Evolutionary conservation across 2,329 filamentous ascomycete genomes (phyloP).

Genomic region (Teratosphaeria viscida): DNA sequence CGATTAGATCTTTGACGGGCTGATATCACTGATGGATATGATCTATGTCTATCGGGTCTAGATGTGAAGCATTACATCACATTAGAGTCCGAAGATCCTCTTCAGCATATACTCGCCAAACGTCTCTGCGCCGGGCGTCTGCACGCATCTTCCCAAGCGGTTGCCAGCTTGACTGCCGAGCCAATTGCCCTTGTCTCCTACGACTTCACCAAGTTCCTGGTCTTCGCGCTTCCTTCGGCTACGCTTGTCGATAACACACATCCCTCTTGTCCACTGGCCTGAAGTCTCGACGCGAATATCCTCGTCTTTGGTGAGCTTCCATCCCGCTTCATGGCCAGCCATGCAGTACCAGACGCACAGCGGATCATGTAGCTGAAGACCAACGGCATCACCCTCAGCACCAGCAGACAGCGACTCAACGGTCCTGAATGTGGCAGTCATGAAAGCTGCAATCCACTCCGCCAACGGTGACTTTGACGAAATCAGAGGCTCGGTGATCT

Average conservation of each 20-base stretch:
- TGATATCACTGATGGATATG: not conserved
- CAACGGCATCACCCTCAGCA: conserved; percentile 26
- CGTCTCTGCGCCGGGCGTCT: conserved; percentile 54
- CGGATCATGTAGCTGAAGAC: conserved; percentile 39
- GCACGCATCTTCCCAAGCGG: conserved; percentile 62
- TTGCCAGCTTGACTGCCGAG: conserved; percentile 65
- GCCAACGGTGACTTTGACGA: conserved; percentile 32
- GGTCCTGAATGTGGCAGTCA: conserved; percentile 36
- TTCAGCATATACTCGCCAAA: conserved; percentile 19
- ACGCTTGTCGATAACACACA: conserved; percentile 75
- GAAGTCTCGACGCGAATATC: conserved; percentile 83
- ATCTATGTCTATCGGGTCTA: not conserved
- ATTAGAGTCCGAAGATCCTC: conserved; percentile 12
- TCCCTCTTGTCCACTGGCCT: conserved; percentile 86
- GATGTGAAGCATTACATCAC: too few relatives aligned
- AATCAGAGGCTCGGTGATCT: conserved; percentile 20
- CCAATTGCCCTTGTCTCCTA: conserved; percentile 69
- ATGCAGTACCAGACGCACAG: conserved; percentile 29
- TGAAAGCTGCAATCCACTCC: conserved; percentile 36
- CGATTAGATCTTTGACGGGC: not conserved
- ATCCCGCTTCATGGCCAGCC: conserved; percentile 12
- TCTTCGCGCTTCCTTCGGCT: conserved; percentile 42
- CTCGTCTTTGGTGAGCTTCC: conserved; percentile 41
- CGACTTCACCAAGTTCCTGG: conserved; percentile 43
- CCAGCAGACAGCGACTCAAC: conserved; percentile 30